Evolutionary conservation across 768 basidiomycete genomes (phyloP), one percentile per base, ranked within the genome.

Genomic region (Naganishia antarctica): DNA sequence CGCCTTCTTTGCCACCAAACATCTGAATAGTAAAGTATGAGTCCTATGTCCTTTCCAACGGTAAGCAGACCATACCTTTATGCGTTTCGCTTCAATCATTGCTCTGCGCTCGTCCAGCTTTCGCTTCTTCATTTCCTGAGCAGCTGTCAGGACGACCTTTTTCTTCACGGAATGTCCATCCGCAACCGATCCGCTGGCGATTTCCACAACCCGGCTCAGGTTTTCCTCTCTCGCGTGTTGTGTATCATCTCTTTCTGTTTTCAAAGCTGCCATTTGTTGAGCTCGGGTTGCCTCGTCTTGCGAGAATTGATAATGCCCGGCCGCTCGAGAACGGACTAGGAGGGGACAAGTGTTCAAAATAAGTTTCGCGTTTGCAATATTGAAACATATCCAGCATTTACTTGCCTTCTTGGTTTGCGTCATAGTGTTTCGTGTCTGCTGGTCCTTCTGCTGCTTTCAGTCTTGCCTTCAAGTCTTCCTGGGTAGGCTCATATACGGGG

Each of bases 301-400:
- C 13, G 90, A 90, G 77, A 98, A 93, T 74, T 90, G 88, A 76
- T 94, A 96, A 78, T 88, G 90, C 0, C 85, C 92, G 0, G 94
- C 93, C 46, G 89, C 96, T 75, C 87, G 87, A 13, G 88, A 84
- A 16, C 96, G 88, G 21, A 88, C 86, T 70, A 25, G 18, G 29
- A 6, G 40, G 43, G 25, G 47, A 26, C 2, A 16, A 57, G 21
- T 51, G 34, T 1, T 6, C 5, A 26, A 23, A 1, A 31, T 29
- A 18, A 63, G 45, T 3, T n/a, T n/a, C 28, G 16, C 41, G 50
- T 1, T 57, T 57, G 21, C 51, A 16, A n/a, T 40, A 5, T 26
- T 12, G 16, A 9, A 26, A 25, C 15, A 29, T 23, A 41, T 11
- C 25, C n/a, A 7, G 41, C 9, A 15, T 31, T 2, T 32, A 65